phyloP scores from a whole-genome alignment of 306 rosid genomes.

The Gillenia trifoliata region DNA sequence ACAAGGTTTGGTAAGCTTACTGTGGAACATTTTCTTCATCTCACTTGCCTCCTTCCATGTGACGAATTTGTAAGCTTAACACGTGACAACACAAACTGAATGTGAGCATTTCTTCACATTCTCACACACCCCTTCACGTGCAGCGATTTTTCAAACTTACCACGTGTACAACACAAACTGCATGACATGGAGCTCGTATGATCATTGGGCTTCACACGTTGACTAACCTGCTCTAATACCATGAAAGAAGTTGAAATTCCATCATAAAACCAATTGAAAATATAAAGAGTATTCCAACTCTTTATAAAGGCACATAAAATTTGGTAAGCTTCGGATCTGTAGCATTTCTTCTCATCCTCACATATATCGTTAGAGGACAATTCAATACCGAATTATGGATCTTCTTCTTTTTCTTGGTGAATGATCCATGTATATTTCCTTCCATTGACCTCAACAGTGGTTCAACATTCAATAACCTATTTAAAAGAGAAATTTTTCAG shows the following conservation, averaged over 20 bases:
- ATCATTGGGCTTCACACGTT: not conserved
- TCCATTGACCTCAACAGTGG: not conserved
- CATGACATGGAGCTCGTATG: not conserved
- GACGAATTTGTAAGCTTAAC: not conserved
- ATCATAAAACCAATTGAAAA: too few relatives aligned
- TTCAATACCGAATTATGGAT: too few relatives aligned
- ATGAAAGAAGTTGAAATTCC: too few relatives aligned
- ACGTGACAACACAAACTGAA: not conserved
- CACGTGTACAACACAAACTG: not conserved
- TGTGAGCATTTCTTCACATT: not conserved
- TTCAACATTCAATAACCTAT: not conserved
- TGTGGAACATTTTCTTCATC: not conserved
- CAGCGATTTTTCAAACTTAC: not conserved
- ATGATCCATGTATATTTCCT: not conserved
- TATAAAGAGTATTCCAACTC: not conserved
- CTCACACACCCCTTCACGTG: not conserved
- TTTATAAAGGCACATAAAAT: too few relatives aligned
- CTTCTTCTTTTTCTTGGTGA: not conserved
- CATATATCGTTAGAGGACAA: too few relatives aligned
- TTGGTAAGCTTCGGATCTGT: too few relatives aligned
- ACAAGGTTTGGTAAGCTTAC: not conserved
- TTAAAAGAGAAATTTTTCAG: not conserved
- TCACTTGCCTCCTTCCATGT: not conserved
- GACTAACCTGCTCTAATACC: too few relatives aligned
- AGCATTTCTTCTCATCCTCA: too few relatives aligned